Evolutionary conservation across 2,329 filamentous ascomycete species (phyloP), one percentile per base, ranked within the genome.

Genomic region (Cladophialophora immunda): DNA sequence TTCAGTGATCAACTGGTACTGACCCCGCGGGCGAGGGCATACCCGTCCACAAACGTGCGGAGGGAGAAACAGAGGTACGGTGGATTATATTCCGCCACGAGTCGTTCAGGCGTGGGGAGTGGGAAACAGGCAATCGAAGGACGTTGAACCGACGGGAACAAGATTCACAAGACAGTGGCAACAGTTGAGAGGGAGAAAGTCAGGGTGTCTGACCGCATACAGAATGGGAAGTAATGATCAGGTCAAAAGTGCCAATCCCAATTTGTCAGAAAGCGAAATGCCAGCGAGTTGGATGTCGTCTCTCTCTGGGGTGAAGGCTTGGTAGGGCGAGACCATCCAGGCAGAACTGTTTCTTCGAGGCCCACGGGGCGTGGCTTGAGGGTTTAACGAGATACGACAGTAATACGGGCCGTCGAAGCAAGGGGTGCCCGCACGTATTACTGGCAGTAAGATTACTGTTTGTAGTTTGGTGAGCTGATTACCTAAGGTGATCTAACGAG

Each of bases 381-480:
- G 38, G 45, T 50, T 25, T 50, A 25, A 50, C 45, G 45, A 27
- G 11, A 50, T 50, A 50, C 45, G 45, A 50, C 45, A 13, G 45
- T 5, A 50, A 50, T 50, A 50, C 45, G 45, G 22, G 22, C 45
- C 9, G 22, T 50, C 19, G 9, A 25, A 50, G 22, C 45, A 27
- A 50, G 19, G 45, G 11, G 45, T 19, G 5, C 17, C 3, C 17
- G 38, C 32, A 34, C 32, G 29, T 22, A 1, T 4, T 11, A 1
- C 25, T 11, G 54, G 6, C 54, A 30, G 54, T 22, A 4, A 55
- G 19, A 30, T 15, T 55, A 7, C 45, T 25, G 1, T 8, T 50
- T 45, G 41, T 6, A 19, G n/a, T 7, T 19, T 22, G n/a, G 41
- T 22, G n/a, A 22, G 7, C 22, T 27, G 53, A 55, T 55, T 55